Conservation (phyloP, 1,284 basidiomycete species). For the Irpex sp. region DNA sequence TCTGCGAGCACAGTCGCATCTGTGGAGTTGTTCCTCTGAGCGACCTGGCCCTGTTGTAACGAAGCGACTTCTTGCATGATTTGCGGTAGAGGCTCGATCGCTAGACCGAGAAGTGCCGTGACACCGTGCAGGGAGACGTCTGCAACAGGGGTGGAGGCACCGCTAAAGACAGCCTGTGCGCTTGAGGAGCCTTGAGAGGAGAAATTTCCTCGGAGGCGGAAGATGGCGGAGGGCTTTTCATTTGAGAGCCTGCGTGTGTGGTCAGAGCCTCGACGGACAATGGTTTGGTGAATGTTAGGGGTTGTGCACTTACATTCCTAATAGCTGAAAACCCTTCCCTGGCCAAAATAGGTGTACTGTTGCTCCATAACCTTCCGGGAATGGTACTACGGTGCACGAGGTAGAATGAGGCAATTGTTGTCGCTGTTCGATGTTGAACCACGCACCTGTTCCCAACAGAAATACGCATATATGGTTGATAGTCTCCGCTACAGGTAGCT, state of each 20-base stretch:
- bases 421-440: background rate
- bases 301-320: slow-evolving; percentile 72
- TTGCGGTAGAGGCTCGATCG: slow-evolving; percentile 61
- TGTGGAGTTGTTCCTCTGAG: slow-evolving; percentile 16
- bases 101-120: slow-evolving; percentile 68
- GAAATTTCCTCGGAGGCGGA: slow-evolving; percentile 74
- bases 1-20: slow-evolving; percentile 53
- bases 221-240: slow-evolving; percentile 89
- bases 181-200: slow-evolving; percentile 44
- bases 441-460: slow-evolving; percentile 73
- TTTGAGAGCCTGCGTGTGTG: slow-evolving; percentile 70
- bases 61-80: slow-evolving; percentile 52
- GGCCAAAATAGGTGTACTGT: slow-evolving; percentile 91
- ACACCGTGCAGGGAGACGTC: slow-evolving; percentile 38
- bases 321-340: slow-evolving; percentile 81
- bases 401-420: no score
- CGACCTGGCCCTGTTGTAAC: slow-evolving; percentile 36
- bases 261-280: background rate
- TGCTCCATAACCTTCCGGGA: slow-evolving; percentile 87
- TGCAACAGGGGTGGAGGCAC: slow-evolving; percentile 29
- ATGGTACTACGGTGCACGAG: slow-evolving; percentile 50
- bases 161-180: slow-evolving; percentile 49
- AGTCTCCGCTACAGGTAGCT: slow-evolving; percentile 69
- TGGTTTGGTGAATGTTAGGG: no score
- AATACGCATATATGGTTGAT: slow-evolving; percentile 93